Percentiles rank a stretch among this genome's conserved stretches.
phyloP scores from a whole-genome alignment of 2,329 filamentous ascomycete genomes.

The Tolypocladium amazonense region DNA sequence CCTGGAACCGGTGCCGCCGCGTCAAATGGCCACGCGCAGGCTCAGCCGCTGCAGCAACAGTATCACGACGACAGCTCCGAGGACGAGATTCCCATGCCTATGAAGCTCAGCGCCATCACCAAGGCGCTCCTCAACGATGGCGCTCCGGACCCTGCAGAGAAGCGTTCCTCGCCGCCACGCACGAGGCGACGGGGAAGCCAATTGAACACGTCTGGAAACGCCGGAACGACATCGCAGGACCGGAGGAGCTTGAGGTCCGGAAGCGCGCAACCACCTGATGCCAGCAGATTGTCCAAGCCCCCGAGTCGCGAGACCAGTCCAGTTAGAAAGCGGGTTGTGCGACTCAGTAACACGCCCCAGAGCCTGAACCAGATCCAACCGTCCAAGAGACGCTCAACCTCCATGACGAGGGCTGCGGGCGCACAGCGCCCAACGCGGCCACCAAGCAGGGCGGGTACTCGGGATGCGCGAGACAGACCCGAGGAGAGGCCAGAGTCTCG shows the following conservation, averaged over 20 bases:
- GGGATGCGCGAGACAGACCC: slow-evolving; percentile 31
- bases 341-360: slow-evolving; percentile 41
- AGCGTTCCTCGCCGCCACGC: slow-evolving; percentile 32
- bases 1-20: slow-evolving; percentile 14
- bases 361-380: slow-evolving; percentile 29
- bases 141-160: slow-evolving; percentile 32
- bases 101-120: slow-evolving; percentile 88
- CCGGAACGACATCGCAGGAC: slow-evolving; percentile 25
- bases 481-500: slow-evolving; percentile 27
- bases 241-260: slow-evolving; percentile 35
- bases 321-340: slow-evolving; percentile 44
- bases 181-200: slow-evolving; percentile 39
- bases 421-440: slow-evolving; percentile 16
- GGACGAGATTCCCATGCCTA: slow-evolving; percentile 82
- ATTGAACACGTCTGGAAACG: slow-evolving; percentile 32
- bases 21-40: slow-evolving; percentile 16
- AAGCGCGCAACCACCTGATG: slow-evolving; percentile 30
- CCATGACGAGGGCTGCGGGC: slow-evolving; percentile 27
- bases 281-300: slow-evolving; percentile 24
- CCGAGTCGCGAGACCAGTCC: slow-evolving; percentile 40
- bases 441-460: slow-evolving; percentile 27
- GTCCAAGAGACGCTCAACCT: slow-evolving; percentile 38
- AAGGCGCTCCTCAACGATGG: slow-evolving; percentile 69
- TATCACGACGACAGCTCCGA: slow-evolving; percentile 76
- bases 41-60: slow-evolving; percentile 24